Conservation (phyloP, 106 monocot genomes). For the Allium cepa region DNA sequence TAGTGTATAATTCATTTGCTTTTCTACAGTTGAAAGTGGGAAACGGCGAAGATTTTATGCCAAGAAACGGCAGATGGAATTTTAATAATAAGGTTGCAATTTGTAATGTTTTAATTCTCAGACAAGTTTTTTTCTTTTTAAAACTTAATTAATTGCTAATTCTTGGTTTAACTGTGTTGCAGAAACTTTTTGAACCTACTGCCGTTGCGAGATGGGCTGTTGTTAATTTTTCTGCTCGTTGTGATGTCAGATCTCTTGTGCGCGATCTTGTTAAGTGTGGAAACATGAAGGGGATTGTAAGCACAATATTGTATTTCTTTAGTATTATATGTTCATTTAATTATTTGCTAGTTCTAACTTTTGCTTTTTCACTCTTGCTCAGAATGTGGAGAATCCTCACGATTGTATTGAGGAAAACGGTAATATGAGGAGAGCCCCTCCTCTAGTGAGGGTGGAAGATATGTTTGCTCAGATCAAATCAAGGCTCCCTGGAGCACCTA, state of each 20-base stretch:
- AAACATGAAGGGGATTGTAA: slow-evolving; percentile 79
- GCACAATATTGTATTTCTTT: slow-evolving; percentile 5
- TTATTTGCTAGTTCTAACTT: no score
- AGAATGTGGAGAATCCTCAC: slow-evolving; percentile 64
- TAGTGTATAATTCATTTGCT: neutral
- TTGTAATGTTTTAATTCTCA: neutral
- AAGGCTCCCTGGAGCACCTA: slow-evolving; percentile 57
- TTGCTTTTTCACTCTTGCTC: neutral
- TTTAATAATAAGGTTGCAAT: slow-evolving; percentile 79
- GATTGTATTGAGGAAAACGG: slow-evolving; percentile 59
- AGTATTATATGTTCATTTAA: no score
- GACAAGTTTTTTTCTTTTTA: neutral
- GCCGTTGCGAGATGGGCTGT: slow-evolving; percentile 63
- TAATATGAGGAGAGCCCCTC: slow-evolving; percentile 35
- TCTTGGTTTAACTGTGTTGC: neutral
- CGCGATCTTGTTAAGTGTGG: slow-evolving; percentile 70
- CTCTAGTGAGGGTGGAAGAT: slow-evolving; percentile 54
- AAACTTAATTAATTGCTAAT: neutral
- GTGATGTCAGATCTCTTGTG: slow-evolving; percentile 44
- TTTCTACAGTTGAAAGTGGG: slow-evolving; percentile 69
- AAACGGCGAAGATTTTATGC: slow-evolving; percentile 70
- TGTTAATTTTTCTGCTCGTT: slow-evolving; percentile 81
- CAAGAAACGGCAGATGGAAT: slow-evolving; percentile 91
- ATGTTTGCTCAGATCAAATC: slow-evolving; percentile 64
- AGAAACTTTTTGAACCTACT: slow-evolving; percentile 55